Percentiles rank a stretch among this genome's conserved stretches.
These are phyloP conservation scores for Pseudocercospora musae DNA, from an alignment of 2,329 filamentous ascomycete genomes.

Conservation along the genomic window DNA sequence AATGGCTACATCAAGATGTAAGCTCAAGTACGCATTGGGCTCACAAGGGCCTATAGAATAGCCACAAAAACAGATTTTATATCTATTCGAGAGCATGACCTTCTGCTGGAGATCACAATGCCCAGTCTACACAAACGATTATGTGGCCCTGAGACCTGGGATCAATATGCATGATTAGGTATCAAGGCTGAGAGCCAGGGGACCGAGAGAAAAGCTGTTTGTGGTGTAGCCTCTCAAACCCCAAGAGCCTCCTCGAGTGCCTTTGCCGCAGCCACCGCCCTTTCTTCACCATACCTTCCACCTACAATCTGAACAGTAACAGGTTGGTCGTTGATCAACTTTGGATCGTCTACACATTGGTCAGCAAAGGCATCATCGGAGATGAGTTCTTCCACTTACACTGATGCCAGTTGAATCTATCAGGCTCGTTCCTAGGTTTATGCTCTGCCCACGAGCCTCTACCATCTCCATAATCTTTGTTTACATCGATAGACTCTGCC, in stretches of 20 bases:
- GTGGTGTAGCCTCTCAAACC: neutral
- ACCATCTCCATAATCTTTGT: neutral
- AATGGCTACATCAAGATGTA: too few relatives aligned
- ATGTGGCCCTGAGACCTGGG: too few relatives aligned
- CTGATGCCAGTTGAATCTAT: slow-evolving; percentile 12
- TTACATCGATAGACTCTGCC: neutral
- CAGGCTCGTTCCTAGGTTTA: neutral
- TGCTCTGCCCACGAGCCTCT: neutral
- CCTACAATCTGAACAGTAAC: slow-evolving; percentile 23
- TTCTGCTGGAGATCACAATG: too few relatives aligned
- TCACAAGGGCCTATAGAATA: too few relatives aligned
- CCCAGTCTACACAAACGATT: too few relatives aligned
- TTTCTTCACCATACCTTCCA: slow-evolving; percentile 24
- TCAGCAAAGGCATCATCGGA: neutral
- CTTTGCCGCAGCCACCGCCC: slow-evolving; percentile 21
- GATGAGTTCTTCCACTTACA: neutral
- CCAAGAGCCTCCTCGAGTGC: slow-evolving; percentile 14
- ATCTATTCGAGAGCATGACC: too few relatives aligned
- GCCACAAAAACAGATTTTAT: too few relatives aligned
- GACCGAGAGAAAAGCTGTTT: too few relatives aligned
- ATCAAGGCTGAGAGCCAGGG: too few relatives aligned
- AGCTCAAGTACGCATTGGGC: too few relatives aligned
- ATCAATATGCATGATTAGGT: too few relatives aligned
- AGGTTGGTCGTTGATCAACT: slow-evolving; percentile 22
- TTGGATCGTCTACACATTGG: slow-evolving; percentile 12